Conservation (phyloP, 129 eudicot species). For the Centaurea solstitialis region DNA sequence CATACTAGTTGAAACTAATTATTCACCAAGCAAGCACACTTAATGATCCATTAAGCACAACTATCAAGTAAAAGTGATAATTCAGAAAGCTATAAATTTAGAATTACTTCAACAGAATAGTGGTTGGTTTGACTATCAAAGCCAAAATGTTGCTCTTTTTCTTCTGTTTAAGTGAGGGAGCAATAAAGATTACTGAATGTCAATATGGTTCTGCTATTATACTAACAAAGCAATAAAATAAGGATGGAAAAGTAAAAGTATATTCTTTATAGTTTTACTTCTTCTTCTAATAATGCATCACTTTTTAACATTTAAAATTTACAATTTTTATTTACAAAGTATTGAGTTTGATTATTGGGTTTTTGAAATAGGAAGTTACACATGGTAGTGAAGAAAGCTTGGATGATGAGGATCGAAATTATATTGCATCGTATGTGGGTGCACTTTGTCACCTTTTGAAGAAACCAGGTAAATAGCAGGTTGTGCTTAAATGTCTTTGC, state of each 20-base stretch:
- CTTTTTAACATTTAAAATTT: background rate
- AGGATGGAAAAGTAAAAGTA: background rate
- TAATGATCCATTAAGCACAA: background rate
- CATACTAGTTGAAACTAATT: background rate
- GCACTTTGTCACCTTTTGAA: constrained; percentile 81
- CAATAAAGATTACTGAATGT: background rate
- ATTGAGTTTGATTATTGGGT: background rate
- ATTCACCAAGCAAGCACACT: background rate
- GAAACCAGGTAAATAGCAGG: constrained; percentile 53
- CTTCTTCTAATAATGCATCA: background rate
- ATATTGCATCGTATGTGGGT: constrained; percentile 55
- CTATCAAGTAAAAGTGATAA: background rate
- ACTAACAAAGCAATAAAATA: background rate
- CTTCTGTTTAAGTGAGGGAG: background rate
- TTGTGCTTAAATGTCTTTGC: background rate
- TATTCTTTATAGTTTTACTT: background rate
- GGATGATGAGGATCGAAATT: constrained; percentile 46
- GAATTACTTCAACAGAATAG: background rate
- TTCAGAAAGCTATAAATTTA: background rate
- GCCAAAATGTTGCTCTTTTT: background rate
- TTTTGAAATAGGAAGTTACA: constrained; percentile 35
- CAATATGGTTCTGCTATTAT: background rate
- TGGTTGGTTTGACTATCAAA: background rate
- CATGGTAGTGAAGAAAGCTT: constrained; percentile 33
- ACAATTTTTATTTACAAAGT: background rate